These are phyloP conservation scores for Tetrapisispora fleetii DNA, from an alignment of 805 yeast species.

Conservation along the genomic window DNA sequence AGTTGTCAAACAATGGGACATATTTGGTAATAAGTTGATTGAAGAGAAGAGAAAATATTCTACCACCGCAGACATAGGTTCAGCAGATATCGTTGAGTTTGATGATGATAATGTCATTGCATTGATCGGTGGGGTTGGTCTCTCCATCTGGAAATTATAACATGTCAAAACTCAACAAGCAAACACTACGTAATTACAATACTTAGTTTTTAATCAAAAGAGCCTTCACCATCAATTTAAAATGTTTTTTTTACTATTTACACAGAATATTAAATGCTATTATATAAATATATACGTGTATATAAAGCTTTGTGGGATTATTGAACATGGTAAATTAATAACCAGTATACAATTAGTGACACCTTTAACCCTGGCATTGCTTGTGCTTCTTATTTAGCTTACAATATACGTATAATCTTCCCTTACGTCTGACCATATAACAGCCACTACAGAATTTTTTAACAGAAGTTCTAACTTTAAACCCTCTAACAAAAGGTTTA, in stretches of 20 bases:
- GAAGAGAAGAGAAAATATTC: slow-evolving; percentile 45
- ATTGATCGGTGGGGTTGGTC: slow-evolving; percentile 74
- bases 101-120: slow-evolving; percentile 27
- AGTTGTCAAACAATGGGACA: slow-evolving; percentile 56
- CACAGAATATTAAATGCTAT: neutral
- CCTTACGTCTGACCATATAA: slow-evolving; percentile 87
- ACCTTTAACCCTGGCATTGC: slow-evolving; percentile 69
- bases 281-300: neutral
- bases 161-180: no score
- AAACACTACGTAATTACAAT: no score
- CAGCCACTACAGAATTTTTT: slow-evolving; percentile 91
- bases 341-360: neutral
- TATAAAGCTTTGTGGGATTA: neutral
- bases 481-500: slow-evolving; percentile 42
- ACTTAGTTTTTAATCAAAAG: no score
- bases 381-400: slow-evolving; percentile 88
- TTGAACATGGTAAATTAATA: no score
- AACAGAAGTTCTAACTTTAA: slow-evolving; percentile 87
- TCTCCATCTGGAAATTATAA: slow-evolving; percentile 40
- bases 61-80: slow-evolving; percentile 87
- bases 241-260: neutral
- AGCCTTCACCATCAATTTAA: neutral
- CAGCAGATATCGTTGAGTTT: slow-evolving; percentile 36
- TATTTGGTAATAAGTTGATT: slow-evolving; percentile 17
- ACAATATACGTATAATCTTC: slow-evolving; percentile 87